Percentiles rank a stretch among this genome's conserved stretches.
These are phyloP conservation scores for Globisporangium echinulatum DNA, from an alignment of 352 stramenopile species.

Conservation along the genomic window DNA sequence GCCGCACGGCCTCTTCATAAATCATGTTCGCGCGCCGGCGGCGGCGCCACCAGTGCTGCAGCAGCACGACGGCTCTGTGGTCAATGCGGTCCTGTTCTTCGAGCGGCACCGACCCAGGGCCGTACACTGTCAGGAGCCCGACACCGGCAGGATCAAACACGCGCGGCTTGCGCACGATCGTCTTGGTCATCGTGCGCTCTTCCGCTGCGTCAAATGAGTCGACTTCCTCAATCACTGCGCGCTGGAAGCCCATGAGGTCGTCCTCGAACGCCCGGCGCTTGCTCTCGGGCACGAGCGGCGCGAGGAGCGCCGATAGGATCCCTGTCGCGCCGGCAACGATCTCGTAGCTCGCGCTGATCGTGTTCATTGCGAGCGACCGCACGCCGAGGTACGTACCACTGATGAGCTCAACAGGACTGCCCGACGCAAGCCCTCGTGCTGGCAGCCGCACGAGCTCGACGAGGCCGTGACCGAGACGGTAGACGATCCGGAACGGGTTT, in stretches of 20 bases:
- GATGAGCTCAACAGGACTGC: conserved; percentile 78
- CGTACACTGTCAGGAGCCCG: conserved; percentile 77
- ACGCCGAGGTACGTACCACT: conserved; percentile 80
- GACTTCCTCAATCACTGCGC: conserved; percentile 83
- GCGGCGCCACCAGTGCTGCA: conserved; percentile 84
- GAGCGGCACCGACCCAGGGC: conserved; percentile 77
- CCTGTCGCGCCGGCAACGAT: conserved; percentile 76
- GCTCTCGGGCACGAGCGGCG: conserved; percentile 60
- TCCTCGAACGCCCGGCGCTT: conserved; percentile 77
- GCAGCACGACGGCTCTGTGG: conserved; percentile 62
- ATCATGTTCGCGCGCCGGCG: conserved; percentile 55
- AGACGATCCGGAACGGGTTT: conserved; percentile 85
- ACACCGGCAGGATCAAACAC: conserved; percentile 72
- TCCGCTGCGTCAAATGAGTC: conserved; percentile 81
- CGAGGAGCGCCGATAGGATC: conserved; percentile 68
- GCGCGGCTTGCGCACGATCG: conserved; percentile 79
- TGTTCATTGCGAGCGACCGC: conserved; percentile 83
- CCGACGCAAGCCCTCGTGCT: conserved; percentile 68
- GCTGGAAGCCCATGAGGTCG: conserved; percentile 80
- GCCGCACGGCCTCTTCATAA: conserved; percentile 50
- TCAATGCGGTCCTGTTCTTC: conserved; percentile 87
- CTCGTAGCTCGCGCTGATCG: conserved; percentile 86
- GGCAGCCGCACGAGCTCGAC: conserved; percentile 78
- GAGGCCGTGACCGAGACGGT: conserved; percentile 75
- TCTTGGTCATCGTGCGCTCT: conserved; percentile 84